Percentiles rank a stretch among this genome's conserved stretches.
Evolutionary conservation across 1,284 basidiomycete genomes (phyloP).

Genomic region (Thelephora terrestris): DNA sequence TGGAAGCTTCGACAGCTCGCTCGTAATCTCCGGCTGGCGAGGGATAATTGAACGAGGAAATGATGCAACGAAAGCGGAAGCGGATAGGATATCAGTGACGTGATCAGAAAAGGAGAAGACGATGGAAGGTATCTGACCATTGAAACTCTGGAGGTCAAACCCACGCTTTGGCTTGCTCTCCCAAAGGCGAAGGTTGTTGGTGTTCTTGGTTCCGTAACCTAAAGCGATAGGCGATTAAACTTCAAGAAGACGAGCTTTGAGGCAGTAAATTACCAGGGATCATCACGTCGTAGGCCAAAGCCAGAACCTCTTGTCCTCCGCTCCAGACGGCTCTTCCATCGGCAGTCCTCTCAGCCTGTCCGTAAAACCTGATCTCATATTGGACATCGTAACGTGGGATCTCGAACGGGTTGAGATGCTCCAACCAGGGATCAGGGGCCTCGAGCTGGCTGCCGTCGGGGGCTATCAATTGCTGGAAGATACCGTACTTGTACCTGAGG

Average conservation of each 20-base stretch:
- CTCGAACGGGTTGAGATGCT: slow-evolving; percentile 84
- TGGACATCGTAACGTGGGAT: slow-evolving; percentile 77
- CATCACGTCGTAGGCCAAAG: slow-evolving; percentile 85
- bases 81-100: neutral
- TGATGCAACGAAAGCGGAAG: neutral
- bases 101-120: too few relatives aligned
- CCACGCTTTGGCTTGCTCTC: slow-evolving; percentile 84
- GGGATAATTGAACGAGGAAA: slow-evolving; percentile 1
- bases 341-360: slow-evolving; percentile 58
- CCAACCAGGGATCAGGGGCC: slow-evolving; percentile 90
- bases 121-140: slow-evolving; percentile 35
- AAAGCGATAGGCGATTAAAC: too few relatives aligned
- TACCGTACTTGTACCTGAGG: slow-evolving; percentile 82
- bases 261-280: slow-evolving; percentile 39
- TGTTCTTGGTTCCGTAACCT: slow-evolving; percentile 69
- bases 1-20: slow-evolving; percentile 73
- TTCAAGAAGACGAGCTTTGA: too few relatives aligned
- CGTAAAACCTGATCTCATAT: slow-evolving; percentile 81
- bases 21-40: slow-evolving; percentile 79
- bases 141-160: slow-evolving; percentile 89
- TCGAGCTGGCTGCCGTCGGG: slow-evolving; percentile 77
- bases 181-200: slow-evolving; percentile 74
- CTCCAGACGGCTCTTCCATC: slow-evolving; percentile 69
- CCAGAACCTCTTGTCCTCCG: slow-evolving; percentile 86
- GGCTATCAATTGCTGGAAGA: slow-evolving; percentile 88